Base-by-base conservation (phyloP, 257 asterid genomes). In the Ocimum tenuiflorum region DNA sequence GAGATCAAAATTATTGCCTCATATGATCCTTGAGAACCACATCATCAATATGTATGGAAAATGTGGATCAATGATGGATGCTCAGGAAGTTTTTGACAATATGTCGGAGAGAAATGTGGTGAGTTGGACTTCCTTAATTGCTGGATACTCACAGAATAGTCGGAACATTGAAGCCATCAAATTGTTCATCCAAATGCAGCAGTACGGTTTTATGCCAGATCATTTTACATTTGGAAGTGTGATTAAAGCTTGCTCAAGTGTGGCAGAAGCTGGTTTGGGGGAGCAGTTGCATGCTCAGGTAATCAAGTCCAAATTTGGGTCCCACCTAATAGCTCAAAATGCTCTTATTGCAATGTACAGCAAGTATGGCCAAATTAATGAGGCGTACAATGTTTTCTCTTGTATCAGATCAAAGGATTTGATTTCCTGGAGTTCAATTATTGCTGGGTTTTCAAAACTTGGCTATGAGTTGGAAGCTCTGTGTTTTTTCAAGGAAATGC, bases 341-440 rank as follows among this genome's bases (percentile, higher is more conserved):
- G 95, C 91, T 50, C 73, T 88, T 60, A 78, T 88, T 74, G 73
- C 91, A 10, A 84, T 86, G 96, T 86, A 88, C 68, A 75, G 77
- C 29, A 86, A 73, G 72, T 83, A 81, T 22, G 75, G 82, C 55
- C 78, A 2, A 65, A 71, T 82, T 41, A 33, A 72, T 18, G 77
- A 76, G 69, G 88, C 92, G 9, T 57, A 55, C 49, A 24, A 45
- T 33, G 78, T 86, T 63, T 86, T 89, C 77, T 73, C 69, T 46
- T 36, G 24, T 45, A 81, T 86, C 65, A 15, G 78, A 38, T 46
- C 67, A 15, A 88, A 80, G 75, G 87, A 88, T 81, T 75, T 88
- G 77, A 78, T 87, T 42, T 88, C 95, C 0, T 88, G 96, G 96
- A 88, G 96, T 66, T 84, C 96, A 33, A 78, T 88, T 73, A 85